These are phyloP conservation scores for Fraxinus sp. DNA, from an alignment of 305 asterid species.

Conservation along the genomic window DNA sequence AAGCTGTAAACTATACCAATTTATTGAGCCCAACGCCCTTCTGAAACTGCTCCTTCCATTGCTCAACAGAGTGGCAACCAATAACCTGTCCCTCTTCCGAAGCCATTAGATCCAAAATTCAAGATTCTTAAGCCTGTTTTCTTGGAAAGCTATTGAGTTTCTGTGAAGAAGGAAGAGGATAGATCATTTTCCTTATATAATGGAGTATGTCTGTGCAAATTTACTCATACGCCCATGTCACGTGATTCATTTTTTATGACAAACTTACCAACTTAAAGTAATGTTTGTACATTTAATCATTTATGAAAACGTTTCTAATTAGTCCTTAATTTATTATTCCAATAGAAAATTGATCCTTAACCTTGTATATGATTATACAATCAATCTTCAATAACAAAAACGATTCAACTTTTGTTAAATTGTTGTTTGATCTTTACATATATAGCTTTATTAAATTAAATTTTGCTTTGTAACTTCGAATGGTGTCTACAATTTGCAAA, in stretches of 20 bases:
- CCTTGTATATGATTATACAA: no score
- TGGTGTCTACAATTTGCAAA: no score
- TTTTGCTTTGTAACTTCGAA: no score
- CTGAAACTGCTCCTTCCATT: slow-evolving; percentile 40
- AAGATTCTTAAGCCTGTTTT: background rate
- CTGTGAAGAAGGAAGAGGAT: background rate
- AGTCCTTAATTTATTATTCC: no score
- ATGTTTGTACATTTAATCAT: no score
- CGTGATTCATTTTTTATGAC: background rate
- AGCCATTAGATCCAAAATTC: slow-evolving; percentile 19
- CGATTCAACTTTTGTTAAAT: no score
- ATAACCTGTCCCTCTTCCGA: slow-evolving; percentile 62
- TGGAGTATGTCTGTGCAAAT: background rate
- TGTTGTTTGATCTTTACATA: no score
- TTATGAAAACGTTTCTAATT: no score
- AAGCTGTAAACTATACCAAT: background rate
- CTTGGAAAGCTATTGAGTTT: background rate
- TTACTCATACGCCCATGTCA: background rate
- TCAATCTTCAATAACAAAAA: no score
- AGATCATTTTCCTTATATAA: background rate
- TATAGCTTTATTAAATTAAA: no score
- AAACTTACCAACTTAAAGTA: no score
- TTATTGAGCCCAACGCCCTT: slow-evolving; percentile 42
- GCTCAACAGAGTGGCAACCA: slow-evolving; percentile 51
- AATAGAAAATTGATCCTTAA: no score